phyloP scores from a whole-genome alignment of 768 basidiomycete species.

The Suillus subluteus region DNA sequence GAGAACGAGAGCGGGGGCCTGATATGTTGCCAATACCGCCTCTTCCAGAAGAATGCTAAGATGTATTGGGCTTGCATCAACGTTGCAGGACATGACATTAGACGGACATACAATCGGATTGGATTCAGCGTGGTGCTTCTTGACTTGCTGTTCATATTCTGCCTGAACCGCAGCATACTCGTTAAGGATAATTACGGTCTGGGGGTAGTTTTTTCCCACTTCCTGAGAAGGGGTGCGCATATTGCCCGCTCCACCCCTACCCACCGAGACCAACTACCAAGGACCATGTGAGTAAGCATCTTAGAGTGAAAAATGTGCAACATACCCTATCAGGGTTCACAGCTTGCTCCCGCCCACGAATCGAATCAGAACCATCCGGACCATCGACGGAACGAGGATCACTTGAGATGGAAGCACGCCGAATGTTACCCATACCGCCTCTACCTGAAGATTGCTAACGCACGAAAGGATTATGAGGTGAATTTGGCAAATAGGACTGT shows the following conservation, averaged over 20 bases:
- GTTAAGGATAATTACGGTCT: constrained; percentile 30
- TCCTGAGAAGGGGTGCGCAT: constrained; percentile 79
- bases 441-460: constrained; percentile 61
- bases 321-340: constrained; percentile 42
- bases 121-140: constrained; percentile 33
- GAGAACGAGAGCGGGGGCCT: constrained; percentile 52
- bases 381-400: constrained; percentile 46
- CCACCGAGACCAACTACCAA: constrained; percentile 48
- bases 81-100: not conserved
- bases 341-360: constrained; percentile 64
- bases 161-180: constrained; percentile 29
- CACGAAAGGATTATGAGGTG: not conserved
- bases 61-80: constrained; percentile 12
- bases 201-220: constrained; percentile 24
- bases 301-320: constrained; percentile 7
- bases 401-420: constrained; percentile 48
- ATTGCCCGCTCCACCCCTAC: constrained; percentile 86
- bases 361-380: constrained; percentile 55
- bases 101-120: constrained; percentile 39
- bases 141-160: constrained; percentile 26
- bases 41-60: constrained; percentile 61
- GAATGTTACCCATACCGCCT: constrained; percentile 73
- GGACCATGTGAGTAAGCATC: constrained; percentile 11
- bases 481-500: constrained; percentile 1
- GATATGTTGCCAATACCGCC: constrained; percentile 69